Conservation (phyloP, 2,329 filamentous ascomycete species). For the Orbilia brochopaga region DNA sequence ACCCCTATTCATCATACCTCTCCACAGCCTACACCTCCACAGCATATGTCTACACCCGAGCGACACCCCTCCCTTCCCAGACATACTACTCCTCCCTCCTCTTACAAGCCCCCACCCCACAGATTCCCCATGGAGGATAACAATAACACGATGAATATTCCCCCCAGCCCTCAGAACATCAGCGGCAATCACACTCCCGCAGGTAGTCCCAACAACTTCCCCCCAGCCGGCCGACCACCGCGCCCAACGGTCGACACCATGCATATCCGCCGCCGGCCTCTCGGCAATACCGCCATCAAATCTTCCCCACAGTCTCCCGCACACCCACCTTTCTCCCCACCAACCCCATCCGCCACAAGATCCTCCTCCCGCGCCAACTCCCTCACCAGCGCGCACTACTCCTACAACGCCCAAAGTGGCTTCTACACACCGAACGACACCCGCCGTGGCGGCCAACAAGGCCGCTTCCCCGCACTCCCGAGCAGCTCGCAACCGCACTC, state of each 20-base stretch:
- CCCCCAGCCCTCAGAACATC: too few relatives aligned
- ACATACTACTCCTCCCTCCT: slow-evolving; percentile 41
- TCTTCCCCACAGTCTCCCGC: slow-evolving; percentile 28
- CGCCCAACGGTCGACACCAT: slow-evolving; percentile 6
- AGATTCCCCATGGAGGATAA: slow-evolving; percentile 37
- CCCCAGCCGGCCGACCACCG: not conserved
- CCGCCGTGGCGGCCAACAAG: slow-evolving; percentile 6
- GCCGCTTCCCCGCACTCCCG: not conserved
- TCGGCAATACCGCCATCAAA: slow-evolving; percentile 40
- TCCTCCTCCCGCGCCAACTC: slow-evolving; percentile 33
- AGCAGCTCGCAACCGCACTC: slow-evolving; percentile 4
- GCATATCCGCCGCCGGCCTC: slow-evolving; percentile 32
- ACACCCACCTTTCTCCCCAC: slow-evolving; percentile 12
- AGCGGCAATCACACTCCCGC: not conserved
- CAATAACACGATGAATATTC: too few relatives aligned
- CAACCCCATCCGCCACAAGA: not conserved
- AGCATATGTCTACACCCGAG: slow-evolving; percentile 20
- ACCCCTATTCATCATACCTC: slow-evolving; percentile 6
- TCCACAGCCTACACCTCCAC: slow-evolving; percentile 21
- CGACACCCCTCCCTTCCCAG: slow-evolving; percentile 31
- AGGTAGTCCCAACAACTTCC: not conserved
- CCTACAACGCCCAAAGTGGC: slow-evolving; percentile 29
- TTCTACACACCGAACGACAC: slow-evolving; percentile 19
- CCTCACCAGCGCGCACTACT: slow-evolving; percentile 32
- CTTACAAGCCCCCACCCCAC: slow-evolving; percentile 33